A percentile compares a stretch with the other conserved stretches of the same genome.
Evolutionary conservation across 1,284 basidiomycete species (phyloP).

Genomic region (Puccinia horiana): DNA sequence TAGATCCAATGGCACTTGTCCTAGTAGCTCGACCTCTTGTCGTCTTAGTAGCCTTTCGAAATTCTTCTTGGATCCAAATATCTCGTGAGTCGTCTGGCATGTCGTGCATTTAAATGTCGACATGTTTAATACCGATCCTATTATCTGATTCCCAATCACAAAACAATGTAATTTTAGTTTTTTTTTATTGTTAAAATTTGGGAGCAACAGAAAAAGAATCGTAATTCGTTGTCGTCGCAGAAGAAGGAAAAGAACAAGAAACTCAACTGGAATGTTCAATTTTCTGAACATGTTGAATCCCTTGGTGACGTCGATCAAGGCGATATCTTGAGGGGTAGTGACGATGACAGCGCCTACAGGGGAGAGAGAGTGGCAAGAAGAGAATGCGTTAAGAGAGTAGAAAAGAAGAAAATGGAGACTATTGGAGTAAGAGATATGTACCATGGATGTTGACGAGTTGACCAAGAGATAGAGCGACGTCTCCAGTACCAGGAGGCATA

Average conservation of each 20-base stretch:
- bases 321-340: conserved; percentile 93
- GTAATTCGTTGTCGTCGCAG: background rate
- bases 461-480: conserved; percentile 87
- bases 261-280: conserved; percentile 75
- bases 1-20: conserved; percentile 79
- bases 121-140: conserved; percentile 87
- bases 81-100: conserved; percentile 70
- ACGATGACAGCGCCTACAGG: conserved; percentile 79
- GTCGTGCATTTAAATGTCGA: conserved; percentile 81
- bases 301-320: conserved; percentile 86
- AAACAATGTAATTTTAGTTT: background rate
- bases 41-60: conserved; percentile 70
- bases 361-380: background rate
- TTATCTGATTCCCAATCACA: conserved; percentile 65
- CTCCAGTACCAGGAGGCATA: conserved; percentile 96
- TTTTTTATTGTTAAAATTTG: background rate
- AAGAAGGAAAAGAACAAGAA: background rate
- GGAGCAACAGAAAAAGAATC: too few species aligned
- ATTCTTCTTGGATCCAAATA: conserved; percentile 73
- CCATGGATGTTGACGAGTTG: conserved; percentile 87
- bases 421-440: conserved; percentile 58
- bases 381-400: background rate
- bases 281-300: conserved; percentile 93
- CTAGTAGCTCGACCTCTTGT: conserved; percentile 71
- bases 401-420: background rate